Conservation (phyloP, 495 filamentous ascomycete genomes). For the Mytilinidion resinicola region DNA sequence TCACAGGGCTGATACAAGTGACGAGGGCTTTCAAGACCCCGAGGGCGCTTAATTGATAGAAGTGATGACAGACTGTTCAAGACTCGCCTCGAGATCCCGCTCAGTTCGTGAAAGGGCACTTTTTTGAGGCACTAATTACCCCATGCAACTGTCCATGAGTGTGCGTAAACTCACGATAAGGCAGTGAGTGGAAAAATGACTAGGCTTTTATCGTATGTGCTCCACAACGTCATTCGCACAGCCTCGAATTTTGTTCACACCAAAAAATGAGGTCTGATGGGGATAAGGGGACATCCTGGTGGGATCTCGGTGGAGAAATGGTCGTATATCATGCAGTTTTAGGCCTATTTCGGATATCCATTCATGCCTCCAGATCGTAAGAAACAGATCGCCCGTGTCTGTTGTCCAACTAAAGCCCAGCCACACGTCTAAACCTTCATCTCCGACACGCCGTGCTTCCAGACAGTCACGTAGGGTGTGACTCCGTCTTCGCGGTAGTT, state of each 20-base stretch:
- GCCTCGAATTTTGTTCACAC: not conserved
- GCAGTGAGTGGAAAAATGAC: no score
- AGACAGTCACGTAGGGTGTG: conserved; percentile 82
- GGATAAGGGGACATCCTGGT: not conserved
- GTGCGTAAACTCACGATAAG: no score
- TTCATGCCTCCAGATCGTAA: conserved; percentile 16
- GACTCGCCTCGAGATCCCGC: no score
- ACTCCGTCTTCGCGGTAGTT: conserved; percentile 96
- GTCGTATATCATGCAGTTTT: conserved; percentile 8
- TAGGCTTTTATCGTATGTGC: no score
- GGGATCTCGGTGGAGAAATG: not conserved
- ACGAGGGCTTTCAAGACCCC: no score
- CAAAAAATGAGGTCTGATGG: not conserved
- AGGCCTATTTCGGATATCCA: conserved; percentile 22
- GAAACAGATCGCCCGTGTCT: conserved; percentile 3
- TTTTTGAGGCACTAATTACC: no score
- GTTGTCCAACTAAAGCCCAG: not conserved
- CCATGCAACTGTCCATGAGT: no score
- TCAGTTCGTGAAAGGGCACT: no score
- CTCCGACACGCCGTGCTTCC: conserved; percentile 90
- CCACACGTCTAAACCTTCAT: conserved; percentile 72
- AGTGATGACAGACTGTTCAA: no score
- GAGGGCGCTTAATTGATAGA: no score
- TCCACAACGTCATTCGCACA: no score
- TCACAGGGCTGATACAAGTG: no score